Conservation (phyloP, 129 eudicot genomes). For the Saussurea involucrata region DNA sequence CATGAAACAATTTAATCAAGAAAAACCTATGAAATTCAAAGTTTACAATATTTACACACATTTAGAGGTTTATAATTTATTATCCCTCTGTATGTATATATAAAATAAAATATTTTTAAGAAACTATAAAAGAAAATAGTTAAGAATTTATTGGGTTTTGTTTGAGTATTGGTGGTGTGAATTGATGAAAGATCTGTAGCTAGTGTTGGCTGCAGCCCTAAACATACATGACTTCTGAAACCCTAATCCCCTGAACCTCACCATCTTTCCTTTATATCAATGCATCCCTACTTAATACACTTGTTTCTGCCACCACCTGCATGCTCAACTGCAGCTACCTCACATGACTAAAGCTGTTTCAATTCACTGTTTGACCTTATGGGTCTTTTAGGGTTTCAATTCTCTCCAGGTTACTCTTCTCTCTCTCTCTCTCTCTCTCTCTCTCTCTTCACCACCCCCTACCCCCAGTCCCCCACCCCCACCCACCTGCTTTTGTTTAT, state of each 20-base stretch:
- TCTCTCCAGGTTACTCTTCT: slow-evolving; percentile 24
- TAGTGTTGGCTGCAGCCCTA: slow-evolving; percentile 25
- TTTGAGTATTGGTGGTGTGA: not conserved
- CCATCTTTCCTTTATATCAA: not conserved
- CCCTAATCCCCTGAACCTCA: slow-evolving; percentile 29
- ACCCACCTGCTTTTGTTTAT: not conserved
- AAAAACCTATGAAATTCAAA: too few relatives aligned
- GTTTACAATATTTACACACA: too few relatives aligned
- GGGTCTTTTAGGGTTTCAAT: slow-evolving; percentile 33
- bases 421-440: not conserved
- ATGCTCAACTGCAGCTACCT: not conserved
- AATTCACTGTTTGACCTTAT: slow-evolving; percentile 32
- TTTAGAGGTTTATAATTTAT: too few relatives aligned
- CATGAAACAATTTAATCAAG: too few relatives aligned
- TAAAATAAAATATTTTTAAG: too few relatives aligned
- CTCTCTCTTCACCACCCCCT: not conserved
- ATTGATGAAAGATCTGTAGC: slow-evolving; percentile 5
- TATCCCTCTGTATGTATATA: too few relatives aligned
- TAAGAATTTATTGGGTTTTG: too few relatives aligned
- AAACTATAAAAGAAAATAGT: too few relatives aligned
- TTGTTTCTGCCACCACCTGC: slow-evolving; percentile 23
- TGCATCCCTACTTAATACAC: slow-evolving; percentile 8
- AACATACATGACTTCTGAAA: slow-evolving; percentile 22
- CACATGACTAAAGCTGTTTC: slow-evolving; percentile 35
- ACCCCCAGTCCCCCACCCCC: not conserved